Evolutionary conservation across 208 protist genomes (phyloP), one percentile per base, ranked within the genome.

Genomic region (Acanthamoeba lugdunensis): DNA sequence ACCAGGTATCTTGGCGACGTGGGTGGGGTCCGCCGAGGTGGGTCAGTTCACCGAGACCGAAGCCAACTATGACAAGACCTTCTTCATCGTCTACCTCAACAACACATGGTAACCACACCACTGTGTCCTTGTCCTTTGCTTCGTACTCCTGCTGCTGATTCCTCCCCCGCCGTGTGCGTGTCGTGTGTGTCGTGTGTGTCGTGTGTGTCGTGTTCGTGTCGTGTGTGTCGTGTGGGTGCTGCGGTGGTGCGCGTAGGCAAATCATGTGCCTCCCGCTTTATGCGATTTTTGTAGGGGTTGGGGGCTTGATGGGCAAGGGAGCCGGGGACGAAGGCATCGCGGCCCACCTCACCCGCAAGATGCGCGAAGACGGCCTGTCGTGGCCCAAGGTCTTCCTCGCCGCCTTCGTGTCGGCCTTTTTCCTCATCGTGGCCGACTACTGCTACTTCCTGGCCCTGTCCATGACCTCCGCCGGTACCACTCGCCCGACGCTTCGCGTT

Each of bases 61-160:
- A 4, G 71, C 71, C 37, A 33, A 50, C n/a, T 81, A 81, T 13
- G 33, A 81, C 33, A 81, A 48, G 71, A 81, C 71, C 33, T 81
- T 81, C 33, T 81, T 81, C 71, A 81, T 81, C 71, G 71, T 81
- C 71, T 81, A 81, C 71, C 71, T 81, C 37, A 81, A 81, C 41
- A 81, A 81, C 71, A 52, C 71, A 13, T 81, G 71, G 71, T 81
- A 25, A 69, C 25, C 25, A n/a, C 0, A 21, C 11, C 16, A 65
- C 58, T 2, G 4, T 23, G 13, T 65, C 23, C 1, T 41, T 16
- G 48, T 52, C 0, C 13, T 16, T 52, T 52, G 13, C 48, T 14
- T 69, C n/a, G n/a, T n/a, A n/a, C n/a, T n/a, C 8, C 21, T 16
- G 63, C 6, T 28, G 63, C 21, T 71, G 63, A 71, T 52, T 81